A percentile compares a stretch with the other conserved stretches of the same genome.
These are phyloP conservation scores for Platanthera guangdongensis DNA, from an alignment of 106 monocot species.

Conservation along the genomic window DNA sequence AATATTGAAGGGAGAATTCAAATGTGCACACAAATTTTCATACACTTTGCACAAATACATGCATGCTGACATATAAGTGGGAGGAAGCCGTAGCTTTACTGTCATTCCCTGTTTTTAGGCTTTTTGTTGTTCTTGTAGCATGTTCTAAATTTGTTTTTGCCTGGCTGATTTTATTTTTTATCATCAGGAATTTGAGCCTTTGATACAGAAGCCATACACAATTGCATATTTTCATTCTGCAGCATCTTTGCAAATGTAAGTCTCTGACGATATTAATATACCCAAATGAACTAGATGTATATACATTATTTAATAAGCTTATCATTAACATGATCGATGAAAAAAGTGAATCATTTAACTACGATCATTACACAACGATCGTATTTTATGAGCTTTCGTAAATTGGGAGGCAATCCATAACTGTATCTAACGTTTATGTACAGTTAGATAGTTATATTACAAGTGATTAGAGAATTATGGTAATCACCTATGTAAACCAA, in stretches of 20 bases:
- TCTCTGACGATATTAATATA: constrained; percentile 6
- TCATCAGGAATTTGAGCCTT: constrained; percentile 82
- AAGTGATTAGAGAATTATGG: no score
- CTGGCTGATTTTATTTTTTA: neutral
- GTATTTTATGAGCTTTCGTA: no score
- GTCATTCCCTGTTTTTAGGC: neutral
- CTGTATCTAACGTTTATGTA: no score
- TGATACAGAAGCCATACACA: constrained; percentile 95
- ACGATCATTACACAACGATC: no score
- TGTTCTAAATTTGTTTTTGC: neutral
- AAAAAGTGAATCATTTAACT: no score
- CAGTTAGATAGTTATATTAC: no score
- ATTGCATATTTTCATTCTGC: constrained; percentile 99
- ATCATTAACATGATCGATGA: no score
- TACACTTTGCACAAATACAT: neutral
- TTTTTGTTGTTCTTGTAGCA: neutral
- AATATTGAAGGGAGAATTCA: neutral
- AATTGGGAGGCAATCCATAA: no score
- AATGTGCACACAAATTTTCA: neutral
- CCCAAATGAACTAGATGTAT: neutral
- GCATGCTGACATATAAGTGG: neutral
- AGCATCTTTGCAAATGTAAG: constrained; percentile 93
- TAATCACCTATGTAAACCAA: no score
- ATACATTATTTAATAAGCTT: neutral
- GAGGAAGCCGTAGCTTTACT: neutral